Base-by-base conservation (phyloP, 768 basidiomycete genomes). In the Boletus reticuloceps region DNA sequence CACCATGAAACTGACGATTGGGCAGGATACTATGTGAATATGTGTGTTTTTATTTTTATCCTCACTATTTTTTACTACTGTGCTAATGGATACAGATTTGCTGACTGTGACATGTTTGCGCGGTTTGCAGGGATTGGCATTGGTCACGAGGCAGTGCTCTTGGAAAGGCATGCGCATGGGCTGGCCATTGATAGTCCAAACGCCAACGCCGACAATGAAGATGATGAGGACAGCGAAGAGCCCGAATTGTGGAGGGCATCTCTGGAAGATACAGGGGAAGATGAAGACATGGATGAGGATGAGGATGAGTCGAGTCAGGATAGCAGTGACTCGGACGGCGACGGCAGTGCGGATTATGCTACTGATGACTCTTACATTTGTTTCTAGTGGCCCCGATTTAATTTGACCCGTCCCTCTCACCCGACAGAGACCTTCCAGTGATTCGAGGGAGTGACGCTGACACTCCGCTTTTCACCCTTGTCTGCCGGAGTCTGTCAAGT, bases 51-150 rank as follows among this genome's bases (percentile, higher is more conserved):
- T 25, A 25, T 25, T 25, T 25, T 25, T 25, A 25, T n/a, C 16
- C 16, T 11, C 19, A 25, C n/a, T 3, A 10, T n/a, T 48, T 32
- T 40, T 6, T 25, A 10, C 4, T 14, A 25, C 22, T 27, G 19
- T 8, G 5, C 42, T 47, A 29, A 48, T 10, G 4, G 1, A 3
- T 11, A 0, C 5, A 62, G 60, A 7, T 62, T 56, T 4, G 45
- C 48, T 1, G 38, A 60, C 13, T n/a, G 32, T 9, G 58, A 61
- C 17, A 55, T 61, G 54, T 59, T 55, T 49, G 27, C 20, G 0
- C 19, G 5, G 11, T 60, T 47, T 13, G 32, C 50, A 25, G 49
- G 53, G 3, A 51, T 59, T 20, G 53, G 53, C 0, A 10, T 60
- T 4, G 50, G 58, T 14, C 53, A 59, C 22, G 29, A 51, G 3